These are phyloP conservation scores for Fagopyrum esculentum DNA, from an alignment of 148 eudicot genomes.

Conservation along the genomic window DNA sequence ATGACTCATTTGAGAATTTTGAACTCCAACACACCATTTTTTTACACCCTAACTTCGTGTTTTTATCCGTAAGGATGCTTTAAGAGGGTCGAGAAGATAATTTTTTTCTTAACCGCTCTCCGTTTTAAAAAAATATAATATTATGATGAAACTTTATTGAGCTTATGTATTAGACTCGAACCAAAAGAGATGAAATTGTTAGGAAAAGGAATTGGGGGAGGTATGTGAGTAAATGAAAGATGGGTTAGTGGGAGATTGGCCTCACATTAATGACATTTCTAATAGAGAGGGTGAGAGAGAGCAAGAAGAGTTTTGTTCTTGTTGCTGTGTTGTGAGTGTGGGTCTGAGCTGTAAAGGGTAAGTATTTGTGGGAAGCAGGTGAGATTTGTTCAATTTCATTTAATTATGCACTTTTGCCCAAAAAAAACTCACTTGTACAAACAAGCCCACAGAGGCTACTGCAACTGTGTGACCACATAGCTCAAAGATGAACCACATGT, in stretches of 20 bases:
- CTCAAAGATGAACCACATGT: not conserved
- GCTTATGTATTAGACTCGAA: no score
- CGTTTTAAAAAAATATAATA: no score
- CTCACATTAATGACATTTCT: not conserved
- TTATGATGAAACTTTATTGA: no score
- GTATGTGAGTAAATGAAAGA: slow-evolving; percentile 8
- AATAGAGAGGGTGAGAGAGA: not conserved
- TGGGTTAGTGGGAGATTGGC: not conserved
- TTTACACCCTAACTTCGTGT: no score
- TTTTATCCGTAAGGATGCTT: no score
- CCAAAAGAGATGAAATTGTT: not conserved
- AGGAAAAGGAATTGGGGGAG: not conserved
- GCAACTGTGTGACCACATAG: not conserved
- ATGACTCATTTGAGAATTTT: no score
- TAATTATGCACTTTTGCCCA: slow-evolving; percentile 1
- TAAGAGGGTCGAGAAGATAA: no score
- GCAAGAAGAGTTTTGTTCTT: not conserved
- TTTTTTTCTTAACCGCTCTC: no score
- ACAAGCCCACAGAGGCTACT: not conserved
- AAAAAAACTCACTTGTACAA: not conserved
- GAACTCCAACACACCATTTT: no score
- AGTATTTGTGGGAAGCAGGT: not conserved
- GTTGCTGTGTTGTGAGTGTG: slow-evolving; percentile 9
- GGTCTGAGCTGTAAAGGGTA: slow-evolving; percentile 7
- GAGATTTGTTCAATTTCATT: not conserved